These are phyloP conservation scores for Metschnikowia proteae DNA, from an alignment of 805 yeast genomes.

Conservation along the genomic window DNA sequence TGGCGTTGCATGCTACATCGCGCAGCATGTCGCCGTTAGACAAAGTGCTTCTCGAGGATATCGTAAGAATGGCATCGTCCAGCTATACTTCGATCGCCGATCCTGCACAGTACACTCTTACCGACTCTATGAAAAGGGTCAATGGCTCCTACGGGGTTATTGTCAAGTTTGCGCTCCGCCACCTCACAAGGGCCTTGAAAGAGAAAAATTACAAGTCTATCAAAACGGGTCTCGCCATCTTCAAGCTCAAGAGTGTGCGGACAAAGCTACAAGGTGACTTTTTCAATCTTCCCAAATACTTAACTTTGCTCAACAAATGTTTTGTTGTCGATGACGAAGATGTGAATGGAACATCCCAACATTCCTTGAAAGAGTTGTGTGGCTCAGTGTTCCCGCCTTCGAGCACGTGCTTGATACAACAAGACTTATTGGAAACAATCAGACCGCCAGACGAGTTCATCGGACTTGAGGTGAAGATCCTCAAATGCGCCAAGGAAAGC, in stretches of 20 bases:
- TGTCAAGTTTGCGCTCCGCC: constrained; percentile 46
- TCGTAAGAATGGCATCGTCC: constrained; percentile 62
- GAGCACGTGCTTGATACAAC: constrained; percentile 48
- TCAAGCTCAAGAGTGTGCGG: constrained; percentile 55
- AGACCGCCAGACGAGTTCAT: constrained; percentile 60
- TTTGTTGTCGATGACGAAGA: constrained; percentile 52
- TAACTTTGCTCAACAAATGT: constrained; percentile 51
- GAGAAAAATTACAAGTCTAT: constrained; percentile 49
- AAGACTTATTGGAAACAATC: constrained; percentile 39
- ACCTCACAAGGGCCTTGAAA: constrained; percentile 48
- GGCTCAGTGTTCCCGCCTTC: constrained; percentile 33
- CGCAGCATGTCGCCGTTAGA: constrained; percentile 69
- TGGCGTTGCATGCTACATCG: constrained; percentile 65
- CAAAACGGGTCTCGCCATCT: constrained; percentile 59
- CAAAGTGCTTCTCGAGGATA: constrained; percentile 56
- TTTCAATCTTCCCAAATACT: constrained; percentile 45
- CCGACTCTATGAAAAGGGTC: constrained; percentile 65
- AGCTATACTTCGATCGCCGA: constrained; percentile 65
- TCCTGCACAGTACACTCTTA: constrained; percentile 65
- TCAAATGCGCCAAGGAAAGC: constrained; percentile 57
- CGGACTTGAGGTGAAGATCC: constrained; percentile 55
- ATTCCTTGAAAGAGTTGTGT: constrained; percentile 39
- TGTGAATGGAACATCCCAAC: constrained; percentile 52
- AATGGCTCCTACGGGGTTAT: constrained; percentile 61
- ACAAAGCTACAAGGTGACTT: constrained; percentile 57